These are phyloP conservation scores for Westerdykella aurantiaca DNA, from an alignment of 2,329 filamentous ascomycete species.

Conservation along the genomic window DNA sequence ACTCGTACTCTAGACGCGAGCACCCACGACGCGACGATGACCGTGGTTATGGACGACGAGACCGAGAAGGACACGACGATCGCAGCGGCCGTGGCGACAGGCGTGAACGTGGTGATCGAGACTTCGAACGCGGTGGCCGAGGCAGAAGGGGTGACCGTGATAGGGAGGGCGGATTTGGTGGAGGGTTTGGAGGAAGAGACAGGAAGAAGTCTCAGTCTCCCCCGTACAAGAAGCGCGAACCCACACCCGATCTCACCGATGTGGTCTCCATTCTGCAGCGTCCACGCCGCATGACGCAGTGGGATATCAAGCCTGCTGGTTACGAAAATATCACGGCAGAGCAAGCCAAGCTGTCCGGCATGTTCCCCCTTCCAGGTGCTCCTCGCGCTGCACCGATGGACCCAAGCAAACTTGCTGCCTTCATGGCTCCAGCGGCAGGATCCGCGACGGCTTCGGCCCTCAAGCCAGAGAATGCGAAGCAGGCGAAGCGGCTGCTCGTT, in stretches of 20 bases:
- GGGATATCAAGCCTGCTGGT: constrained; percentile 97
- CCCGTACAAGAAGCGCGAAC: constrained; percentile 79
- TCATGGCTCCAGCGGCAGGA: constrained; percentile 83
- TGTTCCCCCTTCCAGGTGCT: constrained; percentile 96
- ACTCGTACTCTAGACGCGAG: constrained; percentile 42
- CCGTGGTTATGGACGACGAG: constrained; percentile 42
- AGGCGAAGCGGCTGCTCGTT: constrained; percentile 85
- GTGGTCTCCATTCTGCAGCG: constrained; percentile 75
- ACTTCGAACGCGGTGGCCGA: constrained; percentile 38
- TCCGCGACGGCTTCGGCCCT: constrained; percentile 68
- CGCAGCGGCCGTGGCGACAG: constrained; percentile 31
- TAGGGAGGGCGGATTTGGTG: constrained; percentile 13
- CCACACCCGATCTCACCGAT: constrained; percentile 89
- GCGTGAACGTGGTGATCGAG: constrained; percentile 50
- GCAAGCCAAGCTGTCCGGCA: constrained; percentile 95
- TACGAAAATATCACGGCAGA: constrained; percentile 98
- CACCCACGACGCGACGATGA: constrained; percentile 32
- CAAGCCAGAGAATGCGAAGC: constrained; percentile 86
- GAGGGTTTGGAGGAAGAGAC: constrained; percentile 42
- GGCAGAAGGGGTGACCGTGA: constrained; percentile 15
- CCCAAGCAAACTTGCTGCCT: constrained; percentile 84
- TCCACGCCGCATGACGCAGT: constrained; percentile 91
- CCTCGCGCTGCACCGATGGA: constrained; percentile 95
- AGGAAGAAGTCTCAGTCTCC: constrained; percentile 71
- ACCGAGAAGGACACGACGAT: constrained; percentile 23